Conservation (phyloP, 441 rosid species). For the Dalechampia spathulata region DNA sequence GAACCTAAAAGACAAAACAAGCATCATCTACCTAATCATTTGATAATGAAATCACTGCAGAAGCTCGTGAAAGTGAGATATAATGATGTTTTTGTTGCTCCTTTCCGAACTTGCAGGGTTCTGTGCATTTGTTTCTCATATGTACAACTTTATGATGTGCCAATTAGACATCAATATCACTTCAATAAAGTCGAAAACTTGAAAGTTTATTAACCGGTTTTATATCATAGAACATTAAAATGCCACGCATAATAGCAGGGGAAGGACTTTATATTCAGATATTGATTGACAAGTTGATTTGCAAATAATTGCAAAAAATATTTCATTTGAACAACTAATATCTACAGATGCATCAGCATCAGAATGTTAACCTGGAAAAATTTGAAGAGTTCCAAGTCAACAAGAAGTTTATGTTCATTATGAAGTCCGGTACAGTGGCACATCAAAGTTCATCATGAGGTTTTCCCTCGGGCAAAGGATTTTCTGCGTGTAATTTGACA, state of each 20-base stretch:
- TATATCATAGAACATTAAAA: not conserved
- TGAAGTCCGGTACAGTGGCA: not conserved
- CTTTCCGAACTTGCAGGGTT: not conserved
- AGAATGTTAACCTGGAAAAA: constrained; percentile 4
- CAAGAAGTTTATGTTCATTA: not conserved
- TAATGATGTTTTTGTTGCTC: not conserved
- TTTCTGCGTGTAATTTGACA: constrained; percentile 29
- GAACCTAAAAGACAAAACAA: not conserved
- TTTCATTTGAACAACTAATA: not conserved
- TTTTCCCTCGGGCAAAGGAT: constrained; percentile 19
- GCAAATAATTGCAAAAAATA: not conserved
- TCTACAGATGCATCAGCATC: constrained; percentile 4
- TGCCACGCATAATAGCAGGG: not conserved
- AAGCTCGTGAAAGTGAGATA: not conserved
- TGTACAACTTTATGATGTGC: no score
- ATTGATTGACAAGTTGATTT: not conserved
- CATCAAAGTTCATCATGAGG: constrained; percentile 56
- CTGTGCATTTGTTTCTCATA: no score
- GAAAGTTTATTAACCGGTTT: not conserved
- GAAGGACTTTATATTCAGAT: not conserved
- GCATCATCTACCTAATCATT: not conserved
- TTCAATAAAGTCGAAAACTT: not conserved
- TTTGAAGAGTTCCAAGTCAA: not conserved
- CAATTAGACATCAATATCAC: not conserved
- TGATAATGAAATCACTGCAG: not conserved